Conservation (phyloP, 768 basidiomycete genomes). For the Pleurotus salmoneostramineus region DNA sequence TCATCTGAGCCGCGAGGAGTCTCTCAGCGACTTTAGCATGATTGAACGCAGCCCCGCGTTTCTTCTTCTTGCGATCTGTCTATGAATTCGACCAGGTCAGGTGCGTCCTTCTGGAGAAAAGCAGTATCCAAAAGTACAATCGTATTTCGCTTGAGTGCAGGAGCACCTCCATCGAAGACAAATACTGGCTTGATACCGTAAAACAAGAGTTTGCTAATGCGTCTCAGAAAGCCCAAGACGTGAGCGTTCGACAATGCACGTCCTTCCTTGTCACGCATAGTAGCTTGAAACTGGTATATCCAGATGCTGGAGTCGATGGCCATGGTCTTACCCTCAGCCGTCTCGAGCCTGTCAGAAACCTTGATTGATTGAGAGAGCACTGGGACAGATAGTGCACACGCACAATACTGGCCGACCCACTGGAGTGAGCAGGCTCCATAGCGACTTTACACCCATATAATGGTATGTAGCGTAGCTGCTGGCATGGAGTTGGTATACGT, state of each 20-base stretch:
- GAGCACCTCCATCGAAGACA: constrained; percentile 97
- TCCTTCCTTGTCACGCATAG: constrained; percentile 98
- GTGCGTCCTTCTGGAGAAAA: background rate
- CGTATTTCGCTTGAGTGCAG: constrained; percentile 82
- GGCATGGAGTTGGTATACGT: background rate
- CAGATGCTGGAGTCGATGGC: constrained; percentile 99
- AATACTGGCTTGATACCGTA: constrained; percentile 99
- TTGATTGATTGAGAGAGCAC: too few relatives aligned
- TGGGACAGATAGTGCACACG: constrained; percentile 20
- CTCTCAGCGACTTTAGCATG: constrained; percentile 88
- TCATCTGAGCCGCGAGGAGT: constrained; percentile 89
- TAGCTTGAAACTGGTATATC: constrained; percentile 99
- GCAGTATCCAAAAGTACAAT: constrained; percentile 50
- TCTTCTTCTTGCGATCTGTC: constrained; percentile 88
- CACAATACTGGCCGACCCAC: constrained; percentile 93
- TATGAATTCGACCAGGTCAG: constrained; percentile 22
- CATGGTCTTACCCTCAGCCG: constrained; percentile 89
- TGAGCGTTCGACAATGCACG: constrained; percentile 89
- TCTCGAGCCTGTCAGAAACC: constrained; percentile 66
- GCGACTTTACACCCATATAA: constrained; percentile 91
- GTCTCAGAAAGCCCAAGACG: constrained; percentile 83
- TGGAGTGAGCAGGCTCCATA: constrained; percentile 92
- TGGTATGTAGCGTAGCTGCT: background rate
- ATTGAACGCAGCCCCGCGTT: constrained; percentile 82
- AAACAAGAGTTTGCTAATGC: constrained; percentile 92